Percentiles rank a stretch among this genome's conserved stretches.
These are phyloP conservation scores for Puccinia hordei DNA, from an alignment of 1,284 basidiomycete species.

Conservation along the genomic window DNA sequence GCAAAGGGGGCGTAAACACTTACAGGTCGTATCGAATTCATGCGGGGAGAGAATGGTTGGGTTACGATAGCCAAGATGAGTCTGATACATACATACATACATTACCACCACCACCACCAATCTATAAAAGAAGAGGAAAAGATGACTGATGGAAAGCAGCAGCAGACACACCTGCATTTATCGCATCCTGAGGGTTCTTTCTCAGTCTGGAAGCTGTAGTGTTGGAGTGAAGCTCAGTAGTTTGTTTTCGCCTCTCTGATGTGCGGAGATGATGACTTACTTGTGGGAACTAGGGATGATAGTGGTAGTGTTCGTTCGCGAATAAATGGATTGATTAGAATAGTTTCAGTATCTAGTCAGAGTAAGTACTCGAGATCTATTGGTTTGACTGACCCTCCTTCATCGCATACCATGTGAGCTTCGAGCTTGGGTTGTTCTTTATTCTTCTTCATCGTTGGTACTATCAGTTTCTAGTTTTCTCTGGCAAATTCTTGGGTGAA, in stretches of 20 bases:
- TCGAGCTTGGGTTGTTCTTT: slow-evolving; percentile 24
- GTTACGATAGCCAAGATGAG: background rate
- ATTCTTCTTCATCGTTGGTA: slow-evolving; percentile 19
- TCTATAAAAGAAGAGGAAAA: background rate
- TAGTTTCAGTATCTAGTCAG: background rate
- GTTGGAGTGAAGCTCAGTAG: background rate
- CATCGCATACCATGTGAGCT: slow-evolving; percentile 46
- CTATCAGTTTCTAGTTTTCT: too few relatives aligned
- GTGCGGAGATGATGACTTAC: too few relatives aligned
- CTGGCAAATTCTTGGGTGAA: too few relatives aligned
- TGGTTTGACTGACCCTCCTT: slow-evolving; percentile 45
- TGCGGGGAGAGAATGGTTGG: background rate
- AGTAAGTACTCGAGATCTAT: background rate
- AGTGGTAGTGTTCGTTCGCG: background rate
- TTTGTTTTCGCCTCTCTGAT: too few relatives aligned
- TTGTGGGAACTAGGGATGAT: slow-evolving; percentile 38
- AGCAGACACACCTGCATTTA: slow-evolving; percentile 27
- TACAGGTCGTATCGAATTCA: background rate
- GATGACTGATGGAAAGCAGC: slow-evolving; percentile 36
- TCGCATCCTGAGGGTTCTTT: slow-evolving; percentile 33
- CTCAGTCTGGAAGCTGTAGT: slow-evolving; percentile 13
- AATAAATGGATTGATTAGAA: background rate
- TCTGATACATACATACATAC: too few relatives aligned
- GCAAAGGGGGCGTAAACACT: slow-evolving; percentile 45
- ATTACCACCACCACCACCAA: background rate